Percentiles rank a stretch among this genome's conserved stretches.
phyloP scores from a whole-genome alignment of 192 early-diverging fungal genomes.

The Coemansia sp. region DNA sequence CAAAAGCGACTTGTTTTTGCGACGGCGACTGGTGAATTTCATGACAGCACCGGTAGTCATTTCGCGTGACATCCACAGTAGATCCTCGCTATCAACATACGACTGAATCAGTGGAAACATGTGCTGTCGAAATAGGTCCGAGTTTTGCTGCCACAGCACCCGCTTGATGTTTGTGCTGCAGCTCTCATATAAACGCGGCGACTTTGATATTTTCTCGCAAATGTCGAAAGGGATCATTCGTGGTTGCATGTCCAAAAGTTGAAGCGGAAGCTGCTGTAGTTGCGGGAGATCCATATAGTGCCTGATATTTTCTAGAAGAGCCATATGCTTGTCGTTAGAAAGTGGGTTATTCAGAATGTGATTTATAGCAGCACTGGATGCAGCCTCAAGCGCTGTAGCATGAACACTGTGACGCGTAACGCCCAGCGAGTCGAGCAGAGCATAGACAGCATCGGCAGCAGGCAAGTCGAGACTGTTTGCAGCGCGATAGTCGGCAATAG shows the following conservation, averaged over 20 bases:
- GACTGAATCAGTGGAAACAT: constrained; percentile 30
- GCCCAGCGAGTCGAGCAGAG: constrained; percentile 38
- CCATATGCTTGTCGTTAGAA: constrained; percentile 23
- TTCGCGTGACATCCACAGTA: constrained; percentile 33
- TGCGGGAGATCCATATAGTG: constrained; percentile 26
- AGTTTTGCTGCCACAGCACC: constrained; percentile 34
- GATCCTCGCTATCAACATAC: constrained; percentile 13
- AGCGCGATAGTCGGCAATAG: constrained; percentile 24
- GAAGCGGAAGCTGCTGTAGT: constrained; percentile 40
- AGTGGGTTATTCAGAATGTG: constrained; percentile 27
- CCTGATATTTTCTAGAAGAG: constrained; percentile 20
- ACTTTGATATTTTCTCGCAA: constrained; percentile 17
- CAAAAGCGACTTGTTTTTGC: constrained; percentile 17
- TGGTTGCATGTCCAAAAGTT: constrained; percentile 33
- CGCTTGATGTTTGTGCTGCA: constrained; percentile 40
- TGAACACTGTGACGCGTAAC: constrained; percentile 31
- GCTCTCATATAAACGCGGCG: constrained; percentile 20
- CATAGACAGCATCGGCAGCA: constrained; percentile 34
- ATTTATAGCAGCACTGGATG: constrained; percentile 17
- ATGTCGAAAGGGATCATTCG: constrained; percentile 27
- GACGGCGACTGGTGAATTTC: constrained; percentile 6
- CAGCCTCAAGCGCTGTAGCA: constrained; percentile 24
- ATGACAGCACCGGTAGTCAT: constrained; percentile 14
- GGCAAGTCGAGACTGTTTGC: constrained; percentile 35
- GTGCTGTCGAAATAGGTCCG: constrained; percentile 24